These are phyloP conservation scores for Fraxinus greggii DNA, from an alignment of 305 asterid species.

Conservation along the genomic window DNA sequence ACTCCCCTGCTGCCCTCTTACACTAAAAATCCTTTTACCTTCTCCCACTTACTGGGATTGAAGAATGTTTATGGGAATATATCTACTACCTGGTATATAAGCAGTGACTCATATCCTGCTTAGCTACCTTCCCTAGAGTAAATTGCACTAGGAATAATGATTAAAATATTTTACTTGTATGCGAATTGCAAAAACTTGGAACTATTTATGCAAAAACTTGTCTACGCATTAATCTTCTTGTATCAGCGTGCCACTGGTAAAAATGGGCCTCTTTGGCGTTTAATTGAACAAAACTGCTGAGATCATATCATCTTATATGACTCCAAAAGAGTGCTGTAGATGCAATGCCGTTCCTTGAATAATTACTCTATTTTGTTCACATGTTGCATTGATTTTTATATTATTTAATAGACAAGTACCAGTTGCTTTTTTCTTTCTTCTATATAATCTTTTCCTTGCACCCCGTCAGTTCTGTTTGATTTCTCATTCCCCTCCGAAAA, in stretches of 20 bases:
- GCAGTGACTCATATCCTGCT: background rate
- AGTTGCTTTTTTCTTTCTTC: background rate
- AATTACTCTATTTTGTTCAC: background rate
- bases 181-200: background rate
- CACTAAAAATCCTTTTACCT: background rate
- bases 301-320: background rate
- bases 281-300: background rate
- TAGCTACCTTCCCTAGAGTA: background rate
- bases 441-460: background rate
- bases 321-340: background rate
- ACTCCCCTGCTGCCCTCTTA: background rate
- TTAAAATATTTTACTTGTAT: background rate
- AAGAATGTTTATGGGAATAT: background rate
- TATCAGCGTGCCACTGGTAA: background rate
- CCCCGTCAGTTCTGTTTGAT: constrained; percentile 6
- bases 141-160: background rate
- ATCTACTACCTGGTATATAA: background rate
- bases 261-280: background rate
- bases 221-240: background rate
- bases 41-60: background rate
- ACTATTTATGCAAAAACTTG: background rate
- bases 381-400: background rate
- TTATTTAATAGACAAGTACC: background rate
- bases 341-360: background rate
- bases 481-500: background rate